phyloP scores from a whole-genome alignment of 805 yeast genomes.

The Yarrowia sp. region DNA sequence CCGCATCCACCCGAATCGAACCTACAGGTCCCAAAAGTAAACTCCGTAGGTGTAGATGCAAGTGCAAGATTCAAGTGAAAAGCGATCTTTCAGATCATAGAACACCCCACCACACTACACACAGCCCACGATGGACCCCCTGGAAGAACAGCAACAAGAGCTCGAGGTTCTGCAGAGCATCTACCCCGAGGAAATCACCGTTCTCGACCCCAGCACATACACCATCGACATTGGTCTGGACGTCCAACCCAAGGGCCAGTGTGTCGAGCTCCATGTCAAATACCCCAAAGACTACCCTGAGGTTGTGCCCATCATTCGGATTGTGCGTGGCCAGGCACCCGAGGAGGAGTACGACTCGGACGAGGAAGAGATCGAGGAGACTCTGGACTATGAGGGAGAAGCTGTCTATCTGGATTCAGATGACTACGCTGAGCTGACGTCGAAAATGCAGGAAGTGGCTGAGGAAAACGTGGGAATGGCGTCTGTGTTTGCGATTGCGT shows the following conservation, averaged over 20 bases:
- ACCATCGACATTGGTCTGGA: constrained; percentile 70
- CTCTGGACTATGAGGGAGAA: constrained; percentile 56
- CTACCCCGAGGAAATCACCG: constrained; percentile 87
- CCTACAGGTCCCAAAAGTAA: background rate
- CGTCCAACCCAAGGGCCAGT: constrained; percentile 64
- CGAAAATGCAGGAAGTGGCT: constrained; percentile 54
- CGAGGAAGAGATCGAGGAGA: constrained; percentile 58
- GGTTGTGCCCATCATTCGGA: constrained; percentile 65
- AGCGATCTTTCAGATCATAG: background rate
- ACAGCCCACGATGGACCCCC: constrained; percentile 63
- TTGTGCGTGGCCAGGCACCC: constrained; percentile 53
- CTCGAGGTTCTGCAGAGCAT: constrained; percentile 87
- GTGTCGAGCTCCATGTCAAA: constrained; percentile 62
- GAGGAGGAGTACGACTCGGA: constrained; percentile 54
- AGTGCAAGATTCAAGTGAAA: background rate
- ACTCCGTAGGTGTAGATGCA: constrained; percentile 26
- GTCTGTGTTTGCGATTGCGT: constrained; percentile 80
- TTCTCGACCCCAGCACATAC: constrained; percentile 53
- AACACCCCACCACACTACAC: background rate
- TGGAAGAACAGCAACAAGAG: constrained; percentile 88
- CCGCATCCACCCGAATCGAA: background rate
- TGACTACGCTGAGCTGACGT: constrained; percentile 46
- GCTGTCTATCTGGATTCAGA: constrained; percentile 52
- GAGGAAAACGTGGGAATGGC: constrained; percentile 88
- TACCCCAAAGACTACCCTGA: constrained; percentile 88